phyloP scores from a whole-genome alignment of 495 filamentous ascomycete species.

The Tetracladium setigerum region DNA sequence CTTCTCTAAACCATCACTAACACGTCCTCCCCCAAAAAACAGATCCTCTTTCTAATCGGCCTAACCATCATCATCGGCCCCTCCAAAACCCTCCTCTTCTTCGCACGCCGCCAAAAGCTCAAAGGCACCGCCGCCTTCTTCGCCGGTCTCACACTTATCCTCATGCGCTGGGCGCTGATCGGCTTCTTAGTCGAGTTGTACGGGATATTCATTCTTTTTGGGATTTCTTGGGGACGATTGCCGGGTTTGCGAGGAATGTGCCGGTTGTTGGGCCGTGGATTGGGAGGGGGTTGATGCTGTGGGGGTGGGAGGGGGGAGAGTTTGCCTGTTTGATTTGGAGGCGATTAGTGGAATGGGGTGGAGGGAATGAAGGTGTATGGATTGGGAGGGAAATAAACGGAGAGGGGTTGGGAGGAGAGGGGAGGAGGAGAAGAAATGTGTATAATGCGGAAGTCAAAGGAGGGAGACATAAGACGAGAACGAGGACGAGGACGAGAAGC shows the following conservation, averaged over 20 bases:
- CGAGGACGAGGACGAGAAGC: too few species aligned
- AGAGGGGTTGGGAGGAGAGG: neutral
- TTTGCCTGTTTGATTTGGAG: slow-evolving; percentile 59
- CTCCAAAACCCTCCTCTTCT: slow-evolving; percentile 84
- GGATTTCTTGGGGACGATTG: slow-evolving; percentile 90
- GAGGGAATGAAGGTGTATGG: neutral
- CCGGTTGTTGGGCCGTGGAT: slow-evolving; percentile 84
- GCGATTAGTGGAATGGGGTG: neutral
- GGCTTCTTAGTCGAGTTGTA: slow-evolving; percentile 90
- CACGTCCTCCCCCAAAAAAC: too few species aligned
- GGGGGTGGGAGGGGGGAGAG: slow-evolving; percentile 60
- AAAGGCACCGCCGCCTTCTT: slow-evolving; percentile 88
- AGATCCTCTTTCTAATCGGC: slow-evolving; percentile 92
- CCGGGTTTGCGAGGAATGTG: slow-evolving; percentile 73
- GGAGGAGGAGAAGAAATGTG: neutral
- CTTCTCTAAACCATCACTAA: slow-evolving; percentile 27
- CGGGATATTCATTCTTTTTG: slow-evolving; percentile 88
- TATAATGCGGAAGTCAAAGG: neutral
- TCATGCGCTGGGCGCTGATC: slow-evolving; percentile 79
- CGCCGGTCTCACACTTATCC: slow-evolving; percentile 74
- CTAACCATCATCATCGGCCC: slow-evolving; percentile 93
- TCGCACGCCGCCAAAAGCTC: slow-evolving; percentile 84
- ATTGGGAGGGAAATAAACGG: neutral
- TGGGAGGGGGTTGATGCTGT: slow-evolving; percentile 56
- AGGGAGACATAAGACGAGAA: neutral